phyloP scores from a whole-genome alignment of 805 yeast species.

The Candida saitoana region DNA sequence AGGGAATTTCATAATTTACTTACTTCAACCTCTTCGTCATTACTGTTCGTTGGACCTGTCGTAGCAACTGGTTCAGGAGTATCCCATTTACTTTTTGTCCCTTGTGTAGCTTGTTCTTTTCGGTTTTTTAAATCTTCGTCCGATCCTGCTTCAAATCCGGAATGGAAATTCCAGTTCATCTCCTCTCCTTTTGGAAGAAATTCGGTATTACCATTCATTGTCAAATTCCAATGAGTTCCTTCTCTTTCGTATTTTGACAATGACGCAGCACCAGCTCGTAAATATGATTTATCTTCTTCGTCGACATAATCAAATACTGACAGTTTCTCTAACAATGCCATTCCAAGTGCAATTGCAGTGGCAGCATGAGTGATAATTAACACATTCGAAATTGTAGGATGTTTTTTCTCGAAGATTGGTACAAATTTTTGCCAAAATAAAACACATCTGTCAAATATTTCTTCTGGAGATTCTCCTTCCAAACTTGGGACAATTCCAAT shows the following conservation, averaged over 20 bases:
- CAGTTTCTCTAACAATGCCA: conserved; percentile 56
- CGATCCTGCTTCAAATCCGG: conserved; percentile 81
- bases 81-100: conserved; percentile 10
- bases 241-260: conserved; percentile 53
- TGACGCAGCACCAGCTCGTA: conserved; percentile 82
- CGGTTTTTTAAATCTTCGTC: conserved; percentile 67
- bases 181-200: conserved; percentile 79
- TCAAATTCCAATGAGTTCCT: conserved; percentile 50
- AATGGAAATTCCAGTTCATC: conserved; percentile 87
- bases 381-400: conserved; percentile 59
- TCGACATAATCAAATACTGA: conserved; percentile 52
- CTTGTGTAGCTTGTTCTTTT: conserved; percentile 13
- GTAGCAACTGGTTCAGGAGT: conserved; percentile 19
- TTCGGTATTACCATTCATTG: conserved; percentile 68
- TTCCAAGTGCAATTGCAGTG: conserved; percentile 81
- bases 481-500: conserved; percentile 57
- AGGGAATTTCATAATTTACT: too few relatives aligned
- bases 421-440: conserved; percentile 54
- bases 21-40: conserved; percentile 19
- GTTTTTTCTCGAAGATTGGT: conserved; percentile 49
- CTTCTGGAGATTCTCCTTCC: conserved; percentile 70
- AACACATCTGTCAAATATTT: conserved; percentile 60
- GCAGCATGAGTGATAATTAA: conserved; percentile 92
- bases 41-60: conserved; percentile 10
- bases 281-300: conserved; percentile 27